Percentiles rank a stretch among this genome's conserved stretches.
Conservation (phyloP, 257 asterid genomes). For the Eucommia ulmoides region DNA sequence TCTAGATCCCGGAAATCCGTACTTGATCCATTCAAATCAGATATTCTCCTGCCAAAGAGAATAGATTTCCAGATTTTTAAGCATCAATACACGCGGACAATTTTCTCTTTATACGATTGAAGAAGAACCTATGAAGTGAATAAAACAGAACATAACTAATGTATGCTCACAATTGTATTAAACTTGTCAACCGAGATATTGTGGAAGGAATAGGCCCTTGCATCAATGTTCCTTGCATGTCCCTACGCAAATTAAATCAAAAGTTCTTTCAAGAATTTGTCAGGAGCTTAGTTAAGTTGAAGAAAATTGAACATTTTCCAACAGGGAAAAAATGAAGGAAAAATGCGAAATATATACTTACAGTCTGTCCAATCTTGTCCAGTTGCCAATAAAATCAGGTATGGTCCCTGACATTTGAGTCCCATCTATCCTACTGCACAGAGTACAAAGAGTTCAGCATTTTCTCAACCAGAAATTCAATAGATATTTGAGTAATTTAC, state of each 20-base stretch:
- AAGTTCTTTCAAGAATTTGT: too few species aligned
- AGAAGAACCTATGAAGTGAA: not conserved
- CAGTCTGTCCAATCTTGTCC: not conserved
- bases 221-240: not conserved
- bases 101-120: not conserved
- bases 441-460: not conserved
- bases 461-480: not conserved
- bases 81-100: not conserved
- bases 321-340: not conserved
- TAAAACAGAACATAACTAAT: not conserved
- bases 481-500: too few species aligned
- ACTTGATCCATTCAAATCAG: not conserved
- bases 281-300: too few species aligned
- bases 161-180: not conserved
- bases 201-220: not conserved
- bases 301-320: too few species aligned
- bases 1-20: not conserved
- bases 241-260: not conserved
- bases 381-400: not conserved
- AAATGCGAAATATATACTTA: not conserved
- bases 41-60: not conserved
- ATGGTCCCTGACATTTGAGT: not conserved
- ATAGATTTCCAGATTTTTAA: not conserved
- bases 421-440: not conserved
- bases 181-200: not conserved